phyloP scores from a whole-genome alignment of 2,329 filamentous ascomycete species.

The Grosmannia serpens region DNA sequence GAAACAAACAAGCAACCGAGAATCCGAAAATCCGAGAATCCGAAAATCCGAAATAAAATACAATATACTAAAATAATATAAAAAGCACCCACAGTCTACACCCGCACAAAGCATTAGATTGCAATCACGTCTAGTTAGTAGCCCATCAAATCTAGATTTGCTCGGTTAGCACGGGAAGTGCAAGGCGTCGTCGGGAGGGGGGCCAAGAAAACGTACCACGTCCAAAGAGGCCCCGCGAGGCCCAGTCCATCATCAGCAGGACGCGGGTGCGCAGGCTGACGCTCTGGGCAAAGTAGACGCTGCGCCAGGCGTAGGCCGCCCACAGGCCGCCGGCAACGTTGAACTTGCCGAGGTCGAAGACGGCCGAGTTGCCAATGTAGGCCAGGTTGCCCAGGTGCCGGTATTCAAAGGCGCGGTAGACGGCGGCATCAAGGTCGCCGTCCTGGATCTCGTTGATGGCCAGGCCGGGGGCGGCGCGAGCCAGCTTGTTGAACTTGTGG shows the following conservation, averaged over 20 bases:
- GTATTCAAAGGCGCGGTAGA: slow-evolving; percentile 94
- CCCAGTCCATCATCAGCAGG: slow-evolving; percentile 95
- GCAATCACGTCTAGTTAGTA: slow-evolving; percentile 13
- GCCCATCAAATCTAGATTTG: slow-evolving; percentile 23
- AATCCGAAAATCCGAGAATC: no score
- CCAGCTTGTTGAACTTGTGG: slow-evolving; percentile 86
- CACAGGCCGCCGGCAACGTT: slow-evolving; percentile 72
- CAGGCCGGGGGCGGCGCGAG: slow-evolving; percentile 64
- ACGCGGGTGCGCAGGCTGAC: slow-evolving; percentile 84
- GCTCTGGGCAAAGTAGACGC: slow-evolving; percentile 94
- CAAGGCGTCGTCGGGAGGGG: not conserved
- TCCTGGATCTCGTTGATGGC: slow-evolving; percentile 70
- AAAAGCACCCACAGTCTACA: not conserved
- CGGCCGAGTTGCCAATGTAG: slow-evolving; percentile 90
- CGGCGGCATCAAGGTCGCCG: slow-evolving; percentile 81
- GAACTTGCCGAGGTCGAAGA: slow-evolving; percentile 80
- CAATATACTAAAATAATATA: not conserved
- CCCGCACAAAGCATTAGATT: not conserved
- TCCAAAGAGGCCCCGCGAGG: slow-evolving; percentile 90
- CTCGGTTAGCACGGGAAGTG: not conserved
- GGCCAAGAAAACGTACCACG: slow-evolving; percentile 49
- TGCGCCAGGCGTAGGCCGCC: slow-evolving; percentile 93
- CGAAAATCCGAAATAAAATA: no score
- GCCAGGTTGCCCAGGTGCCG: slow-evolving; percentile 82
- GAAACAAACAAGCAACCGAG: no score